These are phyloP conservation scores for Ilyonectria destructans DNA, from an alignment of 2,329 filamentous ascomycete species.

Conservation along the genomic window DNA sequence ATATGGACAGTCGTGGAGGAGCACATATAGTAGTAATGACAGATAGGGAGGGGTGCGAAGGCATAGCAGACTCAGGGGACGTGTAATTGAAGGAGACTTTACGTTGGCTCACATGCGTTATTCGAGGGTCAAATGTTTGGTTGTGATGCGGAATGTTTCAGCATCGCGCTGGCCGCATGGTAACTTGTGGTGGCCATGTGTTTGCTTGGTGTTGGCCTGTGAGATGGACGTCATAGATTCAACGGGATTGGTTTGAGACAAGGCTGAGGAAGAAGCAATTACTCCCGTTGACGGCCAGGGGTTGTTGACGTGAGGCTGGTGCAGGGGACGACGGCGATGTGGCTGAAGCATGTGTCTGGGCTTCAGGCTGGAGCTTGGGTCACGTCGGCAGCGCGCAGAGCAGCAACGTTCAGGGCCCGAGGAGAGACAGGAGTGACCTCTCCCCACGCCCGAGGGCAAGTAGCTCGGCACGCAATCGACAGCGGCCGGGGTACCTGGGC, in stretches of 20 bases:
- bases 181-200: neutral
- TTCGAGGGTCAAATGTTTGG: neutral
- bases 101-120: slow-evolving; percentile 12
- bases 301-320: neutral
- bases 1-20: slow-evolving; percentile 40
- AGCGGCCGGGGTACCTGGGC: slow-evolving; percentile 36
- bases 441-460: slow-evolving; percentile 38
- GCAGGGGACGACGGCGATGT: neutral
- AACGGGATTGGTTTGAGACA: neutral
- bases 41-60: slow-evolving; percentile 29
- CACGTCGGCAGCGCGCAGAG: too few species aligned
- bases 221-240: neutral
- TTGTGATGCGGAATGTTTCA: neutral
- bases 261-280: neutral
- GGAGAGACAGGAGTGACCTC: slow-evolving; percentile 38
- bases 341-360: neutral
- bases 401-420: neutral
- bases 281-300: neutral
- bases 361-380: neutral
- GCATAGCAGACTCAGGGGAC: slow-evolving; percentile 33
- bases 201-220: neutral
- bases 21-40: slow-evolving; percentile 49
- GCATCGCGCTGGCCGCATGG: too few species aligned
- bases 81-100: slow-evolving; percentile 44
- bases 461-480: slow-evolving; percentile 35